Percentiles rank a stretch among this genome's conserved stretches.
These are phyloP conservation scores for Pythium catenulatum DNA, from an alignment of 352 stramenopile genomes.

Conservation along the genomic window DNA sequence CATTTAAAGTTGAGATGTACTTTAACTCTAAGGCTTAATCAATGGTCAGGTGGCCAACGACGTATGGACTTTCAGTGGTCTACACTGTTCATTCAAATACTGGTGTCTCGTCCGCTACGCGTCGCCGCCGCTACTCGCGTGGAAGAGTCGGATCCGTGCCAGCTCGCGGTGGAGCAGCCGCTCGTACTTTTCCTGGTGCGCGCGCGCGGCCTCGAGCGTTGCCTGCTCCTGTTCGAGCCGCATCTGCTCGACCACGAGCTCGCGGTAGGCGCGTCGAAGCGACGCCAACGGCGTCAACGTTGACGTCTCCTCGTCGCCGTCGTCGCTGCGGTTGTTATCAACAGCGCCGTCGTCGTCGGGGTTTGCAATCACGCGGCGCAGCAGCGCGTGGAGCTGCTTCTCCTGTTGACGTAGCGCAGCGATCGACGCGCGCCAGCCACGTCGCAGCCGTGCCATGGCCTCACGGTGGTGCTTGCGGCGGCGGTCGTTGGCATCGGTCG, in stretches of 20 bases:
- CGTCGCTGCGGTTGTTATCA: not conserved
- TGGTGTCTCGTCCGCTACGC: no score
- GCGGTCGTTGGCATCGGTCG: not conserved
- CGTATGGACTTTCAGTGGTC: no score
- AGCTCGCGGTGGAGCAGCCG: slow-evolving; percentile 6
- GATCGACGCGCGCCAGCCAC: not conserved
- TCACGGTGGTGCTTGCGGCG: slow-evolving; percentile 28
- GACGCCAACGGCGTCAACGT: not conserved
- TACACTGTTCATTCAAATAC: no score
- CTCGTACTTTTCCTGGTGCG: not conserved
- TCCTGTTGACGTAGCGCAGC: not conserved
- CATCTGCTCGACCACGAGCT: slow-evolving; percentile 9
- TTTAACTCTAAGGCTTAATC: no score
- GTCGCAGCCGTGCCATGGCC: slow-evolving; percentile 25
- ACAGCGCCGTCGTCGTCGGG: no score
- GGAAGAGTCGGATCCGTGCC: not conserved
- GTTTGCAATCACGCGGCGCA: not conserved
- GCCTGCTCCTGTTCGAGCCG: not conserved
- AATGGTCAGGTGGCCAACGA: no score
- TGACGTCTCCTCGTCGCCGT: not conserved
- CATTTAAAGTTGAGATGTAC: no score
- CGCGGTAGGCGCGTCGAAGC: not conserved
- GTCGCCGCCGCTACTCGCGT: no score
- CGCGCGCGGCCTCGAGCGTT: not conserved
- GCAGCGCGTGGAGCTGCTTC: not conserved